Evolutionary conservation across 1,284 basidiomycete genomes (phyloP), one percentile per base, ranked within the genome.

Genomic region (Ustilago crameri): DNA sequence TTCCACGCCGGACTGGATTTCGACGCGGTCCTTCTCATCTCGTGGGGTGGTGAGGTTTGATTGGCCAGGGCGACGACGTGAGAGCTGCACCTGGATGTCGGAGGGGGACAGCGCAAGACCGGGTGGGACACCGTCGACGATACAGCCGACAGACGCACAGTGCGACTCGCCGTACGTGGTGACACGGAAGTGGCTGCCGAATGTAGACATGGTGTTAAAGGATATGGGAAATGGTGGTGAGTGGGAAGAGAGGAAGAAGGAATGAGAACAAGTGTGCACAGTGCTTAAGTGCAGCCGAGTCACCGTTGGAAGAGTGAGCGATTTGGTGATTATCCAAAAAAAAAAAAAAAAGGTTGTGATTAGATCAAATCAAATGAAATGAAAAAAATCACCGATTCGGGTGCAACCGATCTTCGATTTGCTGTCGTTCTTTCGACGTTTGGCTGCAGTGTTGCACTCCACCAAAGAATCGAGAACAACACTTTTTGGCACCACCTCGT

Each of bases 161-260:
- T 99, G 96, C 65, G 91, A 93, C 87, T 99, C 96, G 73, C 96
- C 96, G 83, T 92, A 98, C 67, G 96, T 99, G 62, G 95, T 95
- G 40, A 98, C 95, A 52, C 93, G 89, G 87, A 93, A 98, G 48
- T 91, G 85, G 20, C 87, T 88, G 43, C 95, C 96, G 84, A 93
- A 98, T 44, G 93, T 92, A 35, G 93, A 96, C 95, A 98, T 98
- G 66, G 43, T 34, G 37, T 7, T 30, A 22, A 47, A 14, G 44
- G 35, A 14, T 24, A 34, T 27, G 24, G n/a, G 20, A 22, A 20
- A 46, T 30, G 22, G 27, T 32, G 43, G 5, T 17, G 22, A 27
- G 18, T 41, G 44, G 24, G 34, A 30, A 18, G 27, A 44, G 23
- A 38, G 32, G 20, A 42, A 38, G 51, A 46, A 20, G 9, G 43